phyloP scores from a whole-genome alignment of 257 asterid species.

The Solanum lycopersicoides region DNA sequence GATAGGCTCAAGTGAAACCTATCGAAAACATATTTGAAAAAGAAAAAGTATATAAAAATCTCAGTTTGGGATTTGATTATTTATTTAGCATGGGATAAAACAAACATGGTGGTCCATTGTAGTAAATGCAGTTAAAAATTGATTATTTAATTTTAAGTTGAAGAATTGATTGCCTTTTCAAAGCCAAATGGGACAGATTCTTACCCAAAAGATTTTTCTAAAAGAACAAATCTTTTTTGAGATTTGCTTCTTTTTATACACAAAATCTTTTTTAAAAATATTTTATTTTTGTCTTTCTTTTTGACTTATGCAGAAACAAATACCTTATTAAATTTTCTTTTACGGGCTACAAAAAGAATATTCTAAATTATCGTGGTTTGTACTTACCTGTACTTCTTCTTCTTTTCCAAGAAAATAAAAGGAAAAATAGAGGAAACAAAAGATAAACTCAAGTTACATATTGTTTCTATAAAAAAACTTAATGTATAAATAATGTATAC shows the following conservation, averaged over 20 bases:
- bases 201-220: not conserved
- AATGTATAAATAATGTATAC: not conserved
- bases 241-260: not conserved
- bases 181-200: not conserved
- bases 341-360: not conserved
- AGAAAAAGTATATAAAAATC: not conserved
- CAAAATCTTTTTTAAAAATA: not conserved
- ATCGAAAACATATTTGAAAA: not conserved
- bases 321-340: not conserved
- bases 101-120: not conserved
- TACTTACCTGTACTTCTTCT: not conserved
- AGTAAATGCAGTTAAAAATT: not conserved
- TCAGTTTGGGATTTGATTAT: not conserved
- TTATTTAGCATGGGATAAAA: not conserved
- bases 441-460: not conserved
- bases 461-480: not conserved
- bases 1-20: no score
- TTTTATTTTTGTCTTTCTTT: not conserved
- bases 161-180: not conserved
- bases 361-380: not conserved
- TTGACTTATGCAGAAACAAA: not conserved
- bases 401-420: not conserved
- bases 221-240: not conserved
- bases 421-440: not conserved
- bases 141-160: not conserved